Evolutionary conservation across 495 filamentous ascomycete genomes (phyloP).

Genomic region (Aspergillus ellipticus): DNA sequence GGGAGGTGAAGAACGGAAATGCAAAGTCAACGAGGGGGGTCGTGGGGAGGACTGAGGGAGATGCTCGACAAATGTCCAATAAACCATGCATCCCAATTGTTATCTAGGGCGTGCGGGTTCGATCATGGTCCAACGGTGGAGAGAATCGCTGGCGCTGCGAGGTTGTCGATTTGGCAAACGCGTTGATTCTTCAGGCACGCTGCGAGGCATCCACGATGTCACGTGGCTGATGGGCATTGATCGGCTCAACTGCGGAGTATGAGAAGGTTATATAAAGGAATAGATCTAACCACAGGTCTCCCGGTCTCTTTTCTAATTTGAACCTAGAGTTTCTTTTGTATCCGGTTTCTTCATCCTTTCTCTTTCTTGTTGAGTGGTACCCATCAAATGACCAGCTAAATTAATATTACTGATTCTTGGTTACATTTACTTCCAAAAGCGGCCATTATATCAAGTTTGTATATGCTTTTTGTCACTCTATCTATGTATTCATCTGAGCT

Average conservation of each 20-base stretch:
- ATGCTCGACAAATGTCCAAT: background rate
- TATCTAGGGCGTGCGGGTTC: background rate
- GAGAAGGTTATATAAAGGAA: too few relatives aligned
- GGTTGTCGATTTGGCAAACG: slow-evolving; percentile 10
- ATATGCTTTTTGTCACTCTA: background rate
- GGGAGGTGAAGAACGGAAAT: background rate
- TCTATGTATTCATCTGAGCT: too few relatives aligned
- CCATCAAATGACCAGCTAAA: too few relatives aligned
- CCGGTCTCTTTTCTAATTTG: too few relatives aligned
- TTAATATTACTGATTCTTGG: too few relatives aligned
- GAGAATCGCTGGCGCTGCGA: background rate
- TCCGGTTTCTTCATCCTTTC: too few relatives aligned
- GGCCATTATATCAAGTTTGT: too few relatives aligned
- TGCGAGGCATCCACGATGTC: slow-evolving; percentile 28
- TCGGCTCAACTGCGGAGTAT: too few relatives aligned
- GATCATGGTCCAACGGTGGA: background rate
- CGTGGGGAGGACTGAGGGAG: background rate
- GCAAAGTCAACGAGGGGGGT: background rate
- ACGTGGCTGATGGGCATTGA: slow-evolving; percentile 36
- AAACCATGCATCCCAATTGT: background rate
- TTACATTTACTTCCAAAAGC: too few relatives aligned
- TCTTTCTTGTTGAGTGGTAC: too few relatives aligned
- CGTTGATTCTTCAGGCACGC: slow-evolving; percentile 22
- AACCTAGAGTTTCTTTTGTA: too few relatives aligned
- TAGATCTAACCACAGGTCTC: too few relatives aligned